Conservation (phyloP, 257 asterid species). For the Nicotiana obtusifolia region DNA sequence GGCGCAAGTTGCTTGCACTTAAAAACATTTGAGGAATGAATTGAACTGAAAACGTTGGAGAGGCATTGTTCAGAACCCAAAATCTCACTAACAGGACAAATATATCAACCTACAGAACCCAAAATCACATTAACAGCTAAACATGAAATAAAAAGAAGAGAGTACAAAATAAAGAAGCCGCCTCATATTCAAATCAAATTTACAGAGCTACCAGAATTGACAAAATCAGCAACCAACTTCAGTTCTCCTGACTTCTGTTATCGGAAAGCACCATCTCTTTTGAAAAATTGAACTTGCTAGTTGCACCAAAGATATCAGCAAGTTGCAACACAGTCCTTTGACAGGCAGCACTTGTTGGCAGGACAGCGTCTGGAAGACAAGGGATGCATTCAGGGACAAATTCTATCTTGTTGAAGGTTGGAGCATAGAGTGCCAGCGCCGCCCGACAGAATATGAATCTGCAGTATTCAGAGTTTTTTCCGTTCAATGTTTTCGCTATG, state of each 20-base stretch:
- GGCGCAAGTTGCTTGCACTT: neutral
- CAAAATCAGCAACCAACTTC: neutral
- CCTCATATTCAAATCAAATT: neutral
- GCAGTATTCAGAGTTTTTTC: slow-evolving; percentile 24
- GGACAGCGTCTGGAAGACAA: slow-evolving; percentile 55
- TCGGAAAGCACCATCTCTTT: slow-evolving; percentile 24
- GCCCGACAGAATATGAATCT: slow-evolving; percentile 85
- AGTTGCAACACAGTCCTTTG: slow-evolving; percentile 45
- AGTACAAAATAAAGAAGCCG: neutral
- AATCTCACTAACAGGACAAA: neutral
- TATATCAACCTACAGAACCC: slow-evolving; percentile 3
- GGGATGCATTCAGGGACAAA: slow-evolving; percentile 76
- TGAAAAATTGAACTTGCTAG: slow-evolving; percentile 47
- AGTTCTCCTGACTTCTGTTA: slow-evolving; percentile 14
- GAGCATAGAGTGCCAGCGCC: slow-evolving; percentile 43
- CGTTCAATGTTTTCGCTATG: neutral
- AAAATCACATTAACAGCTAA: slow-evolving; percentile 1
- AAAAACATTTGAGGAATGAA: neutral
- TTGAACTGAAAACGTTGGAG: neutral
- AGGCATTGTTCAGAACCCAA: neutral
- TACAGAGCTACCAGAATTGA: slow-evolving; percentile 8
- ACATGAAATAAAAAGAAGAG: neutral
- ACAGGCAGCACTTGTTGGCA: slow-evolving; percentile 53
- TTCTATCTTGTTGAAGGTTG: slow-evolving; percentile 54
- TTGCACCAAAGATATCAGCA: slow-evolving; percentile 58